Conservation (phyloP, 352 stramenopile species). For the Pythium graminicola region DNA sequence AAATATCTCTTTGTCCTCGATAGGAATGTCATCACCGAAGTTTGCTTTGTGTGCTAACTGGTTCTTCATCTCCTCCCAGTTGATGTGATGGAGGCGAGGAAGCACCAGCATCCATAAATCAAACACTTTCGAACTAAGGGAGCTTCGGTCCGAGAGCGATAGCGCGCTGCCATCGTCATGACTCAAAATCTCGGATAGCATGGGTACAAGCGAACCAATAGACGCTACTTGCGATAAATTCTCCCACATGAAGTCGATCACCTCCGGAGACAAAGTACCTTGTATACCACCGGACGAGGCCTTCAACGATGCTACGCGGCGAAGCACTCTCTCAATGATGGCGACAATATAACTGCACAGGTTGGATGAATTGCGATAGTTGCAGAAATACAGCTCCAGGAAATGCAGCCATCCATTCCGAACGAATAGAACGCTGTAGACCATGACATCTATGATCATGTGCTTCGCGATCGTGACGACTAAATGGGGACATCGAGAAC, state of each 20-base stretch:
- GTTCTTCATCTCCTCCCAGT: constrained; percentile 46
- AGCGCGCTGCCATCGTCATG: constrained; percentile 26
- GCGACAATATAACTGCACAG: constrained; percentile 34
- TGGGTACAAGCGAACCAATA: constrained; percentile 26
- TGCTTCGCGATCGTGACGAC: constrained; percentile 46
- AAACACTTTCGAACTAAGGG: constrained; percentile 43
- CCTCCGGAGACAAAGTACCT: constrained; percentile 3
- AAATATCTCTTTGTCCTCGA: constrained; percentile 61
- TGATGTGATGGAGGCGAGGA: constrained; percentile 46
- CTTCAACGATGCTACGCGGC: constrained; percentile 21
- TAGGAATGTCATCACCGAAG: constrained; percentile 33
- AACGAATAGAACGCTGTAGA: constrained; percentile 65
- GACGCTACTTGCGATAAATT: constrained; percentile 73
- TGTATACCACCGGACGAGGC: constrained; percentile 13
- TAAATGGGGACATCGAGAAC: constrained; percentile 35
- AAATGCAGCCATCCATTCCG: constrained; percentile 79
- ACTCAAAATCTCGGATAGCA: background rate
- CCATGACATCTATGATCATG: constrained; percentile 57
- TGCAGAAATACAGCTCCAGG: constrained; percentile 70
- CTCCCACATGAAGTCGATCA: constrained; percentile 53
- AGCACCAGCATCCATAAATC: constrained; percentile 57
- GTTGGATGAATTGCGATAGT: constrained; percentile 34
- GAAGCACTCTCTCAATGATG: constrained; percentile 40
- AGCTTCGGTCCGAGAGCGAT: constrained; percentile 31
- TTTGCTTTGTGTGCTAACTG: constrained; percentile 44